Evolutionary conservation across 1,284 basidiomycete genomes (phyloP).

Genomic region (Puccinia coronata): DNA sequence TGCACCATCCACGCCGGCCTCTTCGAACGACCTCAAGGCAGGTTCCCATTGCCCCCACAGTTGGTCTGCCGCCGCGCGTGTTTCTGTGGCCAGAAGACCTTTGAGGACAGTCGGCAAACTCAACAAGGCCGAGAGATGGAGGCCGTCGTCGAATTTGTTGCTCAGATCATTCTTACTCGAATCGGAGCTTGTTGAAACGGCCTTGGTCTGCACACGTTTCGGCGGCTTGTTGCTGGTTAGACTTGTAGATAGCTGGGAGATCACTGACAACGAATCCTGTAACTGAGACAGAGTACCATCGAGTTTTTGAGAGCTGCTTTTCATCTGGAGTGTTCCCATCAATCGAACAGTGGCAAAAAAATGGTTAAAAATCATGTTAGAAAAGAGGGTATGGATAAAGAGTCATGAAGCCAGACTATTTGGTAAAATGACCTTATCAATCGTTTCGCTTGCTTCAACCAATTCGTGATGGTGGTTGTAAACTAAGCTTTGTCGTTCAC

Average conservation of each 20-base stretch:
- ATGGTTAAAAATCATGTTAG: too few relatives aligned
- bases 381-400: background rate
- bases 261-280: constrained; percentile 76
- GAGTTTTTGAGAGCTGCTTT: constrained; percentile 74
- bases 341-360: too few relatives aligned
- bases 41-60: constrained; percentile 48
- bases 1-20: background rate
- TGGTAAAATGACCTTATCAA: constrained; percentile 68
- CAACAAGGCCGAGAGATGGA: constrained; percentile 20
- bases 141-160: background rate
- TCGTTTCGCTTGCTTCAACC: constrained; percentile 80
- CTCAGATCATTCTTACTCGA: background rate
- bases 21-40: constrained; percentile 30
- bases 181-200: background rate
- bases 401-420: too few relatives aligned
- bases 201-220: background rate
- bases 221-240: constrained; percentile 61
- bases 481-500: constrained; percentile 83
- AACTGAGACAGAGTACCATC: constrained; percentile 78
- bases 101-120: constrained; percentile 43
- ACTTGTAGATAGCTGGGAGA: constrained; percentile 73
- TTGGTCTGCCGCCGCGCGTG: constrained; percentile 25
- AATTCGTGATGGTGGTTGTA: constrained; percentile 94
- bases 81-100: background rate
- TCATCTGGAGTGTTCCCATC: too few relatives aligned